A percentile compares a stretch with the other conserved stretches of the same genome.
phyloP scores from a whole-genome alignment of 441 rosid species.

The Erodium chrysanthum region DNA sequence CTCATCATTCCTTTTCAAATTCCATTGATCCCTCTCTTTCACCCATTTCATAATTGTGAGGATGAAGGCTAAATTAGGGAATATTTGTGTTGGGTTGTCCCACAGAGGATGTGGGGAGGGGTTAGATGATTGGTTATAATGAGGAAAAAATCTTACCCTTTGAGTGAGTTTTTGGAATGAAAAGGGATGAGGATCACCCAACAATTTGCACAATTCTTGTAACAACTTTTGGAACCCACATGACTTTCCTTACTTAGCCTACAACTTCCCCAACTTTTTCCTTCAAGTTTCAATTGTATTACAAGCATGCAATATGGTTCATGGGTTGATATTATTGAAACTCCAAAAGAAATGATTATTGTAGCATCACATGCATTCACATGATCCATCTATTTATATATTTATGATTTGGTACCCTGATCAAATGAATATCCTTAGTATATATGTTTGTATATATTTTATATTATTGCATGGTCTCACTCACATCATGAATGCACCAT shows the following conservation, averaged over 20 bases:
- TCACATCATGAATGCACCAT: conserved; percentile 6
- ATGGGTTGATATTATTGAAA: no score
- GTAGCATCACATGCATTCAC: no score
- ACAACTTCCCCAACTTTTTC: neutral
- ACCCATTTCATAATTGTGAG: neutral
- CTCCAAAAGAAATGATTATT: no score
- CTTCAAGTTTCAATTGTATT: neutral
- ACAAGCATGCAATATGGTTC: neutral
- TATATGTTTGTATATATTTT: neutral
- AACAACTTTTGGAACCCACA: neutral
- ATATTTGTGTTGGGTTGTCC: conserved; percentile 1
- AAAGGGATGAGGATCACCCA: neutral
- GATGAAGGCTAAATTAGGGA: neutral
- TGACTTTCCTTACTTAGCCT: neutral
- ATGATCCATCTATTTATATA: neutral
- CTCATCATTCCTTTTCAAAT: conserved; percentile 1
- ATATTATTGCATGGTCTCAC: neutral
- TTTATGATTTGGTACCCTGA: neutral
- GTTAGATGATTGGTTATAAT: neutral
- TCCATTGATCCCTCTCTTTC: neutral
- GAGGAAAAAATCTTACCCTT: neutral
- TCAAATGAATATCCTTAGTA: neutral
- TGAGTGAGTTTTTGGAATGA: neutral
- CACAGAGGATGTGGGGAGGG: neutral
- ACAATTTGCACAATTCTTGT: neutral